Percentiles rank a stretch among this genome's conserved stretches.
Evolutionary conservation across 2,329 filamentous ascomycete species (phyloP).

Genomic region (Paracoccidioides lutzii): DNA sequence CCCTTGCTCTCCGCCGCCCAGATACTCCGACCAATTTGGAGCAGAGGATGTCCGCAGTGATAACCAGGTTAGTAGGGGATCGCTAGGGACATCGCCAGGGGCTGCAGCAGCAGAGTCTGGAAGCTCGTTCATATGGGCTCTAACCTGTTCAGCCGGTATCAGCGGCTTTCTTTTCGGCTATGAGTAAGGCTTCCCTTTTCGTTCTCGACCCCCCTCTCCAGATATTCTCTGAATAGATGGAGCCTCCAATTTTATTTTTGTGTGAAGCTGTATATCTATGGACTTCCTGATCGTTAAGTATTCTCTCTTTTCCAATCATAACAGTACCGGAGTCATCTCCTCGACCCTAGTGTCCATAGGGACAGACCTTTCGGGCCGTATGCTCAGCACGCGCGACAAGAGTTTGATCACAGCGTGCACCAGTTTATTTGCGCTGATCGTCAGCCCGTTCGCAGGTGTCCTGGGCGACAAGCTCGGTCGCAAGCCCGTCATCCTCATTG

Average conservation of each 20-base stretch:
- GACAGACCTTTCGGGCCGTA: constrained; percentile 39
- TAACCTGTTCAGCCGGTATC: constrained; percentile 46
- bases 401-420: constrained; percentile 46
- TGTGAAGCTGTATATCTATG: no score
- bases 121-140: constrained; percentile 38
- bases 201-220: not conserved
- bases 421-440: constrained; percentile 44
- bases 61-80: not conserved
- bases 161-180: constrained; percentile 50
- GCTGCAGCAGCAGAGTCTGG: constrained; percentile 1
- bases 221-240: no score
- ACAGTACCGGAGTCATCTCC: constrained; percentile 48
- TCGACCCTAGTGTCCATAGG: constrained; percentile 46
- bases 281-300: not conserved
- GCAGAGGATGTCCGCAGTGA: not conserved
- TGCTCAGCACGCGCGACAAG: constrained; percentile 43
- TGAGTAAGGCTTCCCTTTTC: constrained; percentile 32
- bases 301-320: constrained; percentile 11
- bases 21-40: constrained; percentile 1
- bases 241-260: no score
- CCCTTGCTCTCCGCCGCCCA: constrained; percentile 4
- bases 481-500: constrained; percentile 35
- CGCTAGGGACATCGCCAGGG: not conserved
- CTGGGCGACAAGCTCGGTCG: constrained; percentile 39
- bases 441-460: constrained; percentile 41